Evolutionary conservation across 495 filamentous ascomycete species (phyloP).

Genomic region (Hyaloscypha bicolor): DNA sequence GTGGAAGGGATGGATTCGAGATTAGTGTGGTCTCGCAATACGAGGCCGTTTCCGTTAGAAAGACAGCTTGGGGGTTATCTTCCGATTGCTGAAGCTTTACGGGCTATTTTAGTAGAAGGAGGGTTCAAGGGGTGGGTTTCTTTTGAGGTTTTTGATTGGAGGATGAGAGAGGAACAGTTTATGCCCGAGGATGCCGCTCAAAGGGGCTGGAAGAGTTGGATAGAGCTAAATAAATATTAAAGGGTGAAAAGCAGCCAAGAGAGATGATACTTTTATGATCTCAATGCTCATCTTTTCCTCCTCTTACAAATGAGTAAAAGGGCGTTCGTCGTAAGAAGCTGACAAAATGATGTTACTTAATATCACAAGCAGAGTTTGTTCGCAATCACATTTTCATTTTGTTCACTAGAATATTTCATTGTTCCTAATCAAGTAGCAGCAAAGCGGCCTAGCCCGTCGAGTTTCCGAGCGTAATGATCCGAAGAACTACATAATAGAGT

Average conservation of each 20-base stretch:
- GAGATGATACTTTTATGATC: neutral
- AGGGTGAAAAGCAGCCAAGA: neutral
- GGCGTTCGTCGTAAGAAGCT: no score
- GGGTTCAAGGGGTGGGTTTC: neutral
- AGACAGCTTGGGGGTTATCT: constrained; percentile 55
- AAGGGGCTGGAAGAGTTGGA: neutral
- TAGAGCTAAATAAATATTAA: neutral
- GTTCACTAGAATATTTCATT: no score
- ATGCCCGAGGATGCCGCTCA: neutral
- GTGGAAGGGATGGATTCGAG: constrained; percentile 59
- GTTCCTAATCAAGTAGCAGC: no score
- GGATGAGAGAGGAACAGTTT: neutral
- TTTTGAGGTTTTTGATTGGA: neutral
- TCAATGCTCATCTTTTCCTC: no score
- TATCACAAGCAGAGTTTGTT: no score
- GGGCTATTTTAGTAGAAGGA: neutral
- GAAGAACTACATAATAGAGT: no score
- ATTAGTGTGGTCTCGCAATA: constrained; percentile 81
- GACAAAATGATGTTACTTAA: no score
- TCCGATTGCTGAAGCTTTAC: neutral
- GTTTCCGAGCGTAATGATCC: no score
- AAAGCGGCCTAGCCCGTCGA: no score
- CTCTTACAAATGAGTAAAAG: no score
- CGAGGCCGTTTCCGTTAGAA: constrained; percentile 69
- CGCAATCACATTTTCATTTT: no score